Base-by-base conservation (phyloP, 306 rosid species). In the barrel medic (Medicago truncatula) region DNA sequence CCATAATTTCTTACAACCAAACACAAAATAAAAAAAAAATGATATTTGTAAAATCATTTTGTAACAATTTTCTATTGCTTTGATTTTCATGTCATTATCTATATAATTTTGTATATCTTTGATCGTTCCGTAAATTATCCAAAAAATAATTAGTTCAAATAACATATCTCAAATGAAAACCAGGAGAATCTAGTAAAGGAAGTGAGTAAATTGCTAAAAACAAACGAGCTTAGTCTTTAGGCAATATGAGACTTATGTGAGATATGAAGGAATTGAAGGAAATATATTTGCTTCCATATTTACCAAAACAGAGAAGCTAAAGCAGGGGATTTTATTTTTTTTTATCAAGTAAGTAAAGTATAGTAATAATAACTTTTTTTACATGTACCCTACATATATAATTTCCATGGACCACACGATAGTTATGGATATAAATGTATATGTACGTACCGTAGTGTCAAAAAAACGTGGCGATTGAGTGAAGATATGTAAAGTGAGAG, bases 251-350 rank as follows among this genome's bases (percentile, higher is more conserved):
- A 17, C 8, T 34, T 28, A 0, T 7, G 10, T 17, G 5, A 56
- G 20, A 28, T 28, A 65, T n/a, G 56, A 54, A 12, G 10, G 39
- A 44, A 31, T 58, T 25, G 14, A 20, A 17, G 16, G 31, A 14
- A 52, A 16, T 16, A 53, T 28, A 4, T 5, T 44, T 56, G 31
- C 9, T 59, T 46, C 3, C 46, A 44, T 52, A 11, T 23, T 15
- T 17, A 47, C 4, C 18, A 39, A 72, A 77, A 34, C 81, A 71
- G 54, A 75, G 65, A 2, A 4, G 40, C 18, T 50, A 68, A 72
- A 67, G 62, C 82, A 58, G 83, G 56, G 84, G 75, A 78, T 34
- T 28, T n/a, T n/a, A n/a, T n/a, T 44, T 74, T 70, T 72, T 50
- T 44, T 8, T 16, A 3, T 13, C 49, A 9, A 6, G 31, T 12